Base-by-base conservation (phyloP, 768 basidiomycete species). In the Boletus fagicola region DNA sequence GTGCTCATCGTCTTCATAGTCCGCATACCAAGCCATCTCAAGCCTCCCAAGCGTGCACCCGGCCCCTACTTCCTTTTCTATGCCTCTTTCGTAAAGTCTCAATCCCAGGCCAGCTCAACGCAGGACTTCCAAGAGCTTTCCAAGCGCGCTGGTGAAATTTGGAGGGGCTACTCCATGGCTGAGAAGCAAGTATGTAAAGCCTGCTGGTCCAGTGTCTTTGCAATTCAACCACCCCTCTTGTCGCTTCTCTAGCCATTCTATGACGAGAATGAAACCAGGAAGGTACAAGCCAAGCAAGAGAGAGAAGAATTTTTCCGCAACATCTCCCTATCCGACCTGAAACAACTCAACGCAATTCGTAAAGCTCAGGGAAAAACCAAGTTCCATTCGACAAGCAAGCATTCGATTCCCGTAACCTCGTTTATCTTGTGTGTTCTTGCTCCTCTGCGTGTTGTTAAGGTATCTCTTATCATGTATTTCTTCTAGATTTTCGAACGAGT, bases 161-260 rank as follows among this genome's bases (percentile, higher is more conserved):
- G 78, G 78, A 65, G 47, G 0, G 57, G 47, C 5, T 57, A 77
- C n/a, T 57, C 75, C 5, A 63, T 62, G 12, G 61, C 53, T 4
- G 73, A 79, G 55, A 78, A 72, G 51, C 63, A 77, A 62, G 78
- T 76, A 35, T 24, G 68, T 53, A 24, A 55, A 13, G 4, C 51
- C n/a, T 30, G 38, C 36, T 16, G 2, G 10, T 26, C 1, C 28
- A 3, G 7, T 28, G 4, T 20, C 36, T 10, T n/a, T 44, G 13
- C 7, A 20, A 22, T 24, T 44, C 13, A 22, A 35, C n/a, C 22
- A 8, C 22, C 24, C 12, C 24, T 1, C 35, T 18, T 46, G 28
- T 47, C 9, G 2, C 22, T 9, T 36, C 24, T 28, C n/a, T 52
- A 74, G 73, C 68, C 65, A 30, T 75, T 63, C 35, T 51, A 60